A percentile compares a stretch with the other conserved stretches of the same genome.
These are phyloP conservation scores for Biancaea sappan DNA, from an alignment of 306 rosid species.

Conservation along the genomic window DNA sequence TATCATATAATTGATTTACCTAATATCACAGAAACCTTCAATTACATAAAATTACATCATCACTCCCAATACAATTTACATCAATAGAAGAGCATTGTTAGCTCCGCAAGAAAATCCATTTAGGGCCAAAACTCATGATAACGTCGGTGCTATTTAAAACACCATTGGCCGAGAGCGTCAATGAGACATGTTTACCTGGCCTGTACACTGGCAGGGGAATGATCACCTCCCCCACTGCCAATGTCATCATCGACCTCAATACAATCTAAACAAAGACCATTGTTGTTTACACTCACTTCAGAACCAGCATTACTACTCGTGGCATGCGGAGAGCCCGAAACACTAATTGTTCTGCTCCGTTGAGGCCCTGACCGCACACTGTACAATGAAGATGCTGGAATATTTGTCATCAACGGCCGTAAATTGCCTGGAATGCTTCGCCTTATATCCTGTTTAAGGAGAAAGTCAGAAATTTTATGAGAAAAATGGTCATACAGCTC, in stretches of 20 bases:
- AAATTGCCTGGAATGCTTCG: conserved; percentile 83
- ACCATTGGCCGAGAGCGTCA: conserved; percentile 29
- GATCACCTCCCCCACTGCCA: conserved; percentile 73
- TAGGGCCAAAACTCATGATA: conserved; percentile 41
- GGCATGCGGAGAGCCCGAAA: conserved; percentile 89
- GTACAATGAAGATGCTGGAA: conserved; percentile 95
- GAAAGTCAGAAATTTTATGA: conserved; percentile 32
- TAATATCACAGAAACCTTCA: conserved; percentile 46
- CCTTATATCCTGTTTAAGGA: conserved; percentile 77
- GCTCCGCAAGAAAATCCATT: conserved; percentile 41
- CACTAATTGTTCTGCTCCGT: conserved; percentile 79
- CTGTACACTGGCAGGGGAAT: conserved; percentile 69
- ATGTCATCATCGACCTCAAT: conserved; percentile 77
- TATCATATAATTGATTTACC: conserved; percentile 48
- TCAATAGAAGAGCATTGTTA: conserved; percentile 54
- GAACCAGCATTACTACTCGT: conserved; percentile 97
- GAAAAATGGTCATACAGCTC: conserved; percentile 2
- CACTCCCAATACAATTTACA: conserved; percentile 55
- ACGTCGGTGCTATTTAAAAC: conserved; percentile 26
- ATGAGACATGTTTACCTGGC: conserved; percentile 47
- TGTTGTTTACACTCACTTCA: conserved; percentile 90
- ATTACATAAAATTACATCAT: conserved; percentile 43
- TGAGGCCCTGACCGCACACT: conserved; percentile 89
- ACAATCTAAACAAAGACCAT: conserved; percentile 75
- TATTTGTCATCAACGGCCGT: conserved; percentile 94